phyloP scores from a whole-genome alignment of 441 rosid genomes.

The Hypseocharis bilobata region DNA sequence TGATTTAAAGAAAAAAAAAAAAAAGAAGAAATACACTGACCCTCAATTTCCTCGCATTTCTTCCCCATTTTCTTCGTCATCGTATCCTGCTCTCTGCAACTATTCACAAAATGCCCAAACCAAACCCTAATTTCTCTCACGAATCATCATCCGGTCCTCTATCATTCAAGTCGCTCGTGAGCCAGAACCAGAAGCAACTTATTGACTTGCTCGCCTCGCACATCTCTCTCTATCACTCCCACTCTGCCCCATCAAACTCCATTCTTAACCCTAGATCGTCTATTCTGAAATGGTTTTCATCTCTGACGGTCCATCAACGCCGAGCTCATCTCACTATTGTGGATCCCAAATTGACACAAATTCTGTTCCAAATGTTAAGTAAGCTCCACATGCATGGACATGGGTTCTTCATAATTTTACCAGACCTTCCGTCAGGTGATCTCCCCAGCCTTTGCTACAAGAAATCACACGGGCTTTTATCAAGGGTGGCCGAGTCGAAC shows the following conservation, averaged over 20 bases:
- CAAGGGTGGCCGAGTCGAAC: slow-evolving; percentile 56
- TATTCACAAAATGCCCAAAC: slow-evolving; percentile 23
- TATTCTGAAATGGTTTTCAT: slow-evolving; percentile 76
- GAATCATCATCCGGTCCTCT: slow-evolving; percentile 5
- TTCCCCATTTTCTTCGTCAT: background rate
- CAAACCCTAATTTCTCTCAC: slow-evolving; percentile 22
- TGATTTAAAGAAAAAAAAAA: no score
- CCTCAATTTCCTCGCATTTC: background rate
- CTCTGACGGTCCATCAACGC: slow-evolving; percentile 70
- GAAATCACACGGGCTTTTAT: slow-evolving; percentile 62
- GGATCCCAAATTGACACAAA: slow-evolving; percentile 48
- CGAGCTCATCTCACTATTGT: slow-evolving; percentile 60
- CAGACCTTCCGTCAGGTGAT: slow-evolving; percentile 62
- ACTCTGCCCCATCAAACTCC: slow-evolving; percentile 24
- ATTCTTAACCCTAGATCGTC: slow-evolving; percentile 44
- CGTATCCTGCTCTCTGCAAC: background rate
- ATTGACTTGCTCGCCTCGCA: slow-evolving; percentile 78
- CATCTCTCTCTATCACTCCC: slow-evolving; percentile 74
- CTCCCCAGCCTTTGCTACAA: slow-evolving; percentile 76
- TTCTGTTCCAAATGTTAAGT: slow-evolving; percentile 68
- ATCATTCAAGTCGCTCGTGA: slow-evolving; percentile 28
- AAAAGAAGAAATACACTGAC: background rate
- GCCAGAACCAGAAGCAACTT: slow-evolving; percentile 54
- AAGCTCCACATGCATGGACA: slow-evolving; percentile 48
- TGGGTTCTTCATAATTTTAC: slow-evolving; percentile 72